Evolutionary conservation across 2,329 filamentous ascomycete genomes (phyloP).

Genomic region (Alternaria ethzedia): DNA sequence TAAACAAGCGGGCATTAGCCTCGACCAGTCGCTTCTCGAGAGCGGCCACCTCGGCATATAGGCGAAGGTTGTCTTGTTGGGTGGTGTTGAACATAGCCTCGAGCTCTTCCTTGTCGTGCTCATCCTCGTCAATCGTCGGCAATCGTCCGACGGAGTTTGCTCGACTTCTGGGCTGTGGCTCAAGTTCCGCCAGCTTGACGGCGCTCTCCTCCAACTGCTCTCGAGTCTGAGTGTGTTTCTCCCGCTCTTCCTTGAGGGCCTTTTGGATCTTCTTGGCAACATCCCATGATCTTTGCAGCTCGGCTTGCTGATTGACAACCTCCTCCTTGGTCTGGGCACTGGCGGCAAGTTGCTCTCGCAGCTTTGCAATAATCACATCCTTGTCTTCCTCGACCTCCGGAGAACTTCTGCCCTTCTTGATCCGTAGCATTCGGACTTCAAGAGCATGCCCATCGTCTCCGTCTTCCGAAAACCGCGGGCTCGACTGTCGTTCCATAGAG

Average conservation of each 20-base stretch:
- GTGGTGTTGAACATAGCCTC: conserved; percentile 46
- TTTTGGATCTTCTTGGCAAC: conserved; percentile 38
- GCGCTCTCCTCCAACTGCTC: conserved; percentile 31
- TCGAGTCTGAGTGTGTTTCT: conserved; percentile 34
- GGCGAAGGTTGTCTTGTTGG: conserved; percentile 42
- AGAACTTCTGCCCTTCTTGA: conserved; percentile 37
- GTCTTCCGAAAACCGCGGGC: conserved; percentile 18
- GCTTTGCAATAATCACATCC: conserved; percentile 33
- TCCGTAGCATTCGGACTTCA: conserved; percentile 37
- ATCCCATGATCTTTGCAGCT: conserved; percentile 42
- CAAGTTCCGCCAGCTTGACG: conserved; percentile 24
- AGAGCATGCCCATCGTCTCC: conserved; percentile 33
- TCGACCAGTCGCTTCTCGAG: conserved; percentile 40
- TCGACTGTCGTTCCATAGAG: conserved; percentile 31
- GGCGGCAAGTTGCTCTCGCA: conserved; percentile 34
- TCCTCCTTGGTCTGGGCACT: conserved; percentile 27
- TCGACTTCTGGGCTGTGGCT: conserved; percentile 13
- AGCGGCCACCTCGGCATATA: conserved; percentile 36
- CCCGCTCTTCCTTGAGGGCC: conserved; percentile 36
- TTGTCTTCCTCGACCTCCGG: conserved; percentile 29
- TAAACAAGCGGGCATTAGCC: conserved; percentile 36
- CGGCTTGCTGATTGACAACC: conserved; percentile 35
- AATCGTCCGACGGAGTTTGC: conserved; percentile 18
- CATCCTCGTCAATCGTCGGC: conserved; percentile 41
- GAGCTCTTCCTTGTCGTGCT: conserved; percentile 40